Evolutionary conservation across 345 rosid genomes (phyloP).

Genomic region (Hibiscus tridactylites): DNA sequence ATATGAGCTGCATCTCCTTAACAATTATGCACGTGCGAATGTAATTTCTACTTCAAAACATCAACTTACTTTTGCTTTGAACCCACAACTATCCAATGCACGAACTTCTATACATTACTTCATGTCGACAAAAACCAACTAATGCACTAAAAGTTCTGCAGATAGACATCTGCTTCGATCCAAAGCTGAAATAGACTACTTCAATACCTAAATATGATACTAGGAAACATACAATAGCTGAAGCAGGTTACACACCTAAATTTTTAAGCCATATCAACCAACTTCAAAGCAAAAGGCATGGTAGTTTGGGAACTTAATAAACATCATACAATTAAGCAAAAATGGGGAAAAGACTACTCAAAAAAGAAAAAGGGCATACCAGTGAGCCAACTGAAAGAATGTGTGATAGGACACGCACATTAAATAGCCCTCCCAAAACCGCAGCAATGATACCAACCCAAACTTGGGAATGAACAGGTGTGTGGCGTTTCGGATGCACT

Average conservation of each 20-base stretch:
- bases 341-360: neutral
- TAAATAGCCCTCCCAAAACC: conserved; percentile 70
- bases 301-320: neutral
- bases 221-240: neutral
- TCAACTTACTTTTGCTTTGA: neutral
- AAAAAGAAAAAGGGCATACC: conserved; percentile 39
- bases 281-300: neutral
- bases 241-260: neutral
- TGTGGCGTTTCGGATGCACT: conserved; percentile 71
- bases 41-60: neutral
- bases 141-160: neutral
- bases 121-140: neutral
- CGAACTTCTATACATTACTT: neutral
- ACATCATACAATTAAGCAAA: neutral
- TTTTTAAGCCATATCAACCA: neutral
- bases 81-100: neutral
- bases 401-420: conserved; percentile 73
- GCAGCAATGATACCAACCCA: conserved; percentile 89
- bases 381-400: conserved; percentile 93
- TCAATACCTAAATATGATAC: neutral
- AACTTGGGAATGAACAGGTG: conserved; percentile 87
- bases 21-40: neutral
- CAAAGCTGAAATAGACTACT: neutral
- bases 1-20: conserved; percentile 4
- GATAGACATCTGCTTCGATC: neutral